phyloP scores from a whole-genome alignment of 2,329 filamentous ascomycete genomes.

The Bertia moriformis region DNA sequence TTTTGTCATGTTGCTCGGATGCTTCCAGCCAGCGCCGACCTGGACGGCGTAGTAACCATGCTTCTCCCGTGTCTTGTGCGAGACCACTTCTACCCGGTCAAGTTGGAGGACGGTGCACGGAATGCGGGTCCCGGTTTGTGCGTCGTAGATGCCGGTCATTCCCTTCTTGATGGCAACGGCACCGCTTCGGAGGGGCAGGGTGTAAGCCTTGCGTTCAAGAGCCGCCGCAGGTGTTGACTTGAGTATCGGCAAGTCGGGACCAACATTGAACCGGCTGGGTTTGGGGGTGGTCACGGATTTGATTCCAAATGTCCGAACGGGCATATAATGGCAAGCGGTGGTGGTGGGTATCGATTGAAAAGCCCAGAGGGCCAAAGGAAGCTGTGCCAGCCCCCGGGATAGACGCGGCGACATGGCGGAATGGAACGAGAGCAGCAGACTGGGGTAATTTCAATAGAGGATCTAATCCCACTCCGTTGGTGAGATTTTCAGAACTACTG shows the following conservation, averaged over 20 bases:
- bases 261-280: conserved; percentile 6
- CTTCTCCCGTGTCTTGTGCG: conserved; percentile 39
- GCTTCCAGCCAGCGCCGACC: conserved; percentile 41
- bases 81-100: conserved; percentile 45
- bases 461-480: too few relatives aligned
- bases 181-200: conserved; percentile 43
- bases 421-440: too few relatives aligned
- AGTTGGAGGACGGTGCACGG: conserved; percentile 53
- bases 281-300: conserved; percentile 37
- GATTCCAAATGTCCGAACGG: conserved; percentile 29
- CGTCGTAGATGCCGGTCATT: conserved; percentile 52
- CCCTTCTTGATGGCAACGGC: conserved; percentile 48
- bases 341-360: conserved; percentile 7
- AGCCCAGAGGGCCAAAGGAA: conserved; percentile 9
- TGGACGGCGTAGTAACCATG: conserved; percentile 54
- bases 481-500: too few relatives aligned
- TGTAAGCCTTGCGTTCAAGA: conserved; percentile 29
- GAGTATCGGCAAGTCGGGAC: conserved; percentile 19
- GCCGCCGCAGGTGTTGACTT: conserved; percentile 37
- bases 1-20: conserved; percentile 39
- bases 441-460: too few relatives aligned
- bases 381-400: background rate
- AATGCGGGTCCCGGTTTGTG: conserved; percentile 39
- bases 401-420: background rate
- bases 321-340: conserved; percentile 2